Evolutionary conservation across 2,329 filamentous ascomycete species (phyloP), one percentile per base, ranked within the genome.

Genomic region (Leptosphaerulina australis): DNA sequence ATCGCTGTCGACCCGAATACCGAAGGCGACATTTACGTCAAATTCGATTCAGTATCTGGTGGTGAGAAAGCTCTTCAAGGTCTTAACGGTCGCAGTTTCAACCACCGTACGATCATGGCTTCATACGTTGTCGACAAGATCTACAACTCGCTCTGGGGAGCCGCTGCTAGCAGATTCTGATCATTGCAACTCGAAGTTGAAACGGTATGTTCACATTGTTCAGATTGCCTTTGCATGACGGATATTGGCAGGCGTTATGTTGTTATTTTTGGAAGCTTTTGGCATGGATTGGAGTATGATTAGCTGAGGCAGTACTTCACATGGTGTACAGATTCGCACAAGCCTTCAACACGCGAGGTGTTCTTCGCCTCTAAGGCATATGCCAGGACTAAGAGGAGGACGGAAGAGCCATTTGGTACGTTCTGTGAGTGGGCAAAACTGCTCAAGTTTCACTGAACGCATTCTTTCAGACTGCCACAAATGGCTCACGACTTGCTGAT

Each of bases 31-130:
- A 93, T 99, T 66, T 99, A 96, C 76, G 86, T 99, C 74, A 99
- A 99, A 76, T 99, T 99, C 78, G 91, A 96, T 76, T 88, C 91
- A 69, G 90, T 97, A 56, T 86, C 92, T 73, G 93, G 93, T 65
- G 93, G 93, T 72, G 91, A 97, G 77, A 97, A 97, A 72, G 94
- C 94, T 66, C 95, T 97, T 77, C 95, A 96, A 74, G 94, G 94
- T 70, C 85, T 99, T 57, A 97, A 99, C 75, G 94, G 94, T 69
- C 88, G 94, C 71, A 96, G 90, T 76, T 99, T 99, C 76, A 94
- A 91, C 70, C 90, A 90, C 68, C 85, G 87, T 69, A 91, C 90
- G 81, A 96, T 99, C 74, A 93, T 89, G 72, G 94, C 93, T 66
- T 88, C 91, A 60, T 94, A 92, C 74, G 91, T 99, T 77, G 93